Base-by-base conservation (phyloP, 257 asterid genomes). In the Plantago elongata region DNA sequence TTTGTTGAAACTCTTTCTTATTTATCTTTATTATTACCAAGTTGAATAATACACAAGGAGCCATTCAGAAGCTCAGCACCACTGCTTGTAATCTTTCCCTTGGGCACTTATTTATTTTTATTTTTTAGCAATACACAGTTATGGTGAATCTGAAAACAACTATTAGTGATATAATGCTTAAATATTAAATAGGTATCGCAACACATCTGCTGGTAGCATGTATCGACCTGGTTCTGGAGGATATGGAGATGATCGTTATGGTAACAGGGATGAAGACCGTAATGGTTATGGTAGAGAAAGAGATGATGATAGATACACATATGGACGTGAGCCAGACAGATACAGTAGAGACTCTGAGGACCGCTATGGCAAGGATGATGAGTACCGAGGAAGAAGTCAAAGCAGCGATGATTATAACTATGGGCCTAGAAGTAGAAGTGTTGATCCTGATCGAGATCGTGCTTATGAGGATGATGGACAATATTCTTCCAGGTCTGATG, bases 351-450 rank as follows among this genome's bases (percentile, higher is more conserved):
- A 84, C 71, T 63, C 72, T 71, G 98, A 86, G 47, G 94, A 86
- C 60, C 78, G 85, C 49, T 75, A 71, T 60, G 75, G 86, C 69
- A 82, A 78, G 78, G 87, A 88, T 69, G 90, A 87, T 66, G 95
- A 83, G 64, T 77, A 75, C 73, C 77, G 76, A 37, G 92, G 94
- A 71, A 81, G 90, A 73, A 73, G 89, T 73, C 85, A 46, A 57
- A 81, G 70, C 55, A 38, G 45, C 46, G 89, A 87, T 79, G 84
- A 75, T 48, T 70, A 82, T 74, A 78, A 78, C 55, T 72, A 79
- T 81, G 95, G 83, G 13, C 75, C 96, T 67, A 86, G 95, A 81
- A 80, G 99, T 75, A 84, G 84, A 77, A 88, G 97, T 78, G 83
- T 83, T 68, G 99, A 84, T 55, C 79, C 65, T 61, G 89, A 86